phyloP scores from a whole-genome alignment of 108 stramenopile species.

The Pseudonitzschia pungens region DNA sequence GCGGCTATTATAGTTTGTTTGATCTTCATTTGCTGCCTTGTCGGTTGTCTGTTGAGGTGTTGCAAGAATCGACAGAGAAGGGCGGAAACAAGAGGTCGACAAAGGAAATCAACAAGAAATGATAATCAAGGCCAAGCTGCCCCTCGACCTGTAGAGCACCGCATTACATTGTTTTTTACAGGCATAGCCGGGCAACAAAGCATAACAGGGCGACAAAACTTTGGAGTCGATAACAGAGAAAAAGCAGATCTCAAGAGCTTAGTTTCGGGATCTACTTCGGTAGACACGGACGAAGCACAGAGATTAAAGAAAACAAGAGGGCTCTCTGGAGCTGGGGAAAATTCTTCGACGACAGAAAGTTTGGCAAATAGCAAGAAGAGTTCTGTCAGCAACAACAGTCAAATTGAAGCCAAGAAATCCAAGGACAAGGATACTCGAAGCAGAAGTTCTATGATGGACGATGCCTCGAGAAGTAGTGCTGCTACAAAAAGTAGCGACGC shows the following conservation, averaged over 20 bases:
- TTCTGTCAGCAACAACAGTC: not conserved
- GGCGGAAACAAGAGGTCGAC: not conserved
- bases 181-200: too few relatives aligned
- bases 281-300: too few relatives aligned
- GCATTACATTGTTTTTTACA: not conserved
- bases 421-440: too few relatives aligned
- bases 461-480: too few relatives aligned
- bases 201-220: too few relatives aligned
- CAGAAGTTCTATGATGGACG: too few relatives aligned
- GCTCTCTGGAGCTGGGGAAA: too few relatives aligned
- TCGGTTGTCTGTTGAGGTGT: not conserved
- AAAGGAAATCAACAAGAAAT: not conserved
- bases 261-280: not conserved
- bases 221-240: not conserved
- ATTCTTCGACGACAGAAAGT: not conserved
- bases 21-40: not conserved
- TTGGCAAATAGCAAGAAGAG: not conserved
- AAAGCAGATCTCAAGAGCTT: not conserved
- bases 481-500: too few relatives aligned
- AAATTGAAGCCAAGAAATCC: too few relatives aligned
- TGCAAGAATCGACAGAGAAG: not conserved
- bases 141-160: too few relatives aligned
- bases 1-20: not conserved
- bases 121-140: not conserved
- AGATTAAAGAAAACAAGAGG: not conserved